phyloP scores from a whole-genome alignment of 176 grass and related monocot species.

The Carex cristatella region DNA sequence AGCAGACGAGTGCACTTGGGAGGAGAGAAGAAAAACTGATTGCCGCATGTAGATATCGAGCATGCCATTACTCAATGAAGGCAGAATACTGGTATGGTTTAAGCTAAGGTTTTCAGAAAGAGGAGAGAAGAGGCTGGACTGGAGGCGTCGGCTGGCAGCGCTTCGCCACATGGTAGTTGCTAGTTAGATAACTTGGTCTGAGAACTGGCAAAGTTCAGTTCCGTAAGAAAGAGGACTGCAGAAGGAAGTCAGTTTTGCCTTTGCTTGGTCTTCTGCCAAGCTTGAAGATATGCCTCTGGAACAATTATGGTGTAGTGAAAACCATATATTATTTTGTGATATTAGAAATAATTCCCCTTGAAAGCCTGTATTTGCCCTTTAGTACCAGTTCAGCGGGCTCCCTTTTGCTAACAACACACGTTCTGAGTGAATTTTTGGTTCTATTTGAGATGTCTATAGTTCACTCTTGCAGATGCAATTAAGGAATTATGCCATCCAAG shows the following conservation, averaged over 20 bases:
- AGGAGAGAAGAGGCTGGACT: constrained; percentile 18
- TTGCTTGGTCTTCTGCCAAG: neutral
- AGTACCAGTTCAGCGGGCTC: neutral
- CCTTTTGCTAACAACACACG: neutral
- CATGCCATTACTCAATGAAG: neutral
- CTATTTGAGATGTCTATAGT: too few relatives aligned
- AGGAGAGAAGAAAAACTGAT: neutral
- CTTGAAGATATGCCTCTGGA: neutral
- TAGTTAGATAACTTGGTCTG: neutral
- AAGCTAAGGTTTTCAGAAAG: neutral
- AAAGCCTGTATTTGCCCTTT: neutral
- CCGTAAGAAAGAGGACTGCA: neutral
- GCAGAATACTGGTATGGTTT: neutral
- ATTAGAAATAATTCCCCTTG: too few relatives aligned
- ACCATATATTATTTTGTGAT: too few relatives aligned
- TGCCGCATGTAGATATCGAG: neutral
- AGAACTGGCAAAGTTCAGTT: neutral
- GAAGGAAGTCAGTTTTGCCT: neutral
- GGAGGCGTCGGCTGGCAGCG: constrained; percentile 13
- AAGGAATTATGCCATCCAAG: neutral
- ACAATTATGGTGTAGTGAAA: neutral
- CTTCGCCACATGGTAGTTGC: constrained; percentile 18
- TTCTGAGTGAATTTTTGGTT: too few relatives aligned
- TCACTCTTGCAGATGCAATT: too few relatives aligned
- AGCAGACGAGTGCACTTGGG: neutral